Base-by-base conservation (phyloP, 768 basidiomycete species). In the Rhizopogon rudus region DNA sequence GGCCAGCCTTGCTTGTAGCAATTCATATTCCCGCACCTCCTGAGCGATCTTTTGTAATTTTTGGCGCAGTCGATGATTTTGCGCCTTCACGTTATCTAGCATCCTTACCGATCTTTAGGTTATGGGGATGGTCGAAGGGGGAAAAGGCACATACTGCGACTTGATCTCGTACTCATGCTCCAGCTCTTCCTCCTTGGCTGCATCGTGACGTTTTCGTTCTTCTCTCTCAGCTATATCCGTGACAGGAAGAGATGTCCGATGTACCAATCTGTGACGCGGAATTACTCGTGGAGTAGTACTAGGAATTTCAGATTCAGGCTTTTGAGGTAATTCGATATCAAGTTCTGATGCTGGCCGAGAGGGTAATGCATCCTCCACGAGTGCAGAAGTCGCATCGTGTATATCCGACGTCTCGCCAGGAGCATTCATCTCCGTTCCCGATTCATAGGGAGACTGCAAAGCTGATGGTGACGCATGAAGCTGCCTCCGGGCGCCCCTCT, bases 1-100 rank as follows among this genome's bases (percentile, higher is more conserved):
- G 56, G 78, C 73, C 40, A 86, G 70, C 33, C 73, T 73, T n/a
- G 75, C 69, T 60, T 83, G 86, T 10, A 84, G 69, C 8, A 73
- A 62, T 55, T 91, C 86, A 56, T 84, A 88, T 49, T 91, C 89
- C 60, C 79, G 77, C 43, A 90, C 74, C 29, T 76, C 77, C 6
- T 72, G 72, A 2, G 86, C 81, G 52, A 89, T 77, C 53, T 81
- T 80, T 60, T 88, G 84, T 28, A 90, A 73, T 28, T 87, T 73
- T 60, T 87, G 84, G 35, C 88, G 81, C 40, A 86, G 81, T 52
- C 82, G 76, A 54, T 82, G 77, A 57, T 92, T 92, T 61, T 87
- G 83, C 12, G 74, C 68, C 51, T 73, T 72, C 10, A 81, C 69
- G 48, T 84, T 81, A 51, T 84, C 81, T 29, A 92, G 70, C 14